A percentile compares a stretch with the other conserved stretches of the same genome.
Evolutionary conservation across 2,329 filamentous ascomycete genomes (phyloP).

Genomic region (Thelonectria rubi): DNA sequence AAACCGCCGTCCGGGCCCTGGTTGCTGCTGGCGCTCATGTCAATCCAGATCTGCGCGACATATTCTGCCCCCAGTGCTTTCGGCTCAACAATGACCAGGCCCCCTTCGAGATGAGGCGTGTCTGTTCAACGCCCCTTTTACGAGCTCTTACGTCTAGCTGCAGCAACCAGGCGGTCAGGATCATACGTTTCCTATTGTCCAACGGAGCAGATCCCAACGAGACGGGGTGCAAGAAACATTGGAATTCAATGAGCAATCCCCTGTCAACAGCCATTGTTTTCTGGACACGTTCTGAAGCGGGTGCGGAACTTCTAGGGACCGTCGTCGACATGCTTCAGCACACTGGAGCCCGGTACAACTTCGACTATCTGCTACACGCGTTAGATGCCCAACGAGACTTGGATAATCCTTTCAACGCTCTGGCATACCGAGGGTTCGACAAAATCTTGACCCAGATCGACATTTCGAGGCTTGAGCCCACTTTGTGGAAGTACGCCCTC

Average conservation of each 20-base stretch:
- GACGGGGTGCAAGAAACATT: background rate
- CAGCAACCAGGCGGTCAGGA: background rate
- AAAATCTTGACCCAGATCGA: background rate
- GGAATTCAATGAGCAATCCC: background rate
- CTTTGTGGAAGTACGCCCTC: background rate
- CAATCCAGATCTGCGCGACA: background rate
- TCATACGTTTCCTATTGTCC: conserved; percentile 4
- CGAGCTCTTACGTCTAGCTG: background rate
- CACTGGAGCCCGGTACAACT: background rate
- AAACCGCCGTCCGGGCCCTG: conserved; percentile 6
- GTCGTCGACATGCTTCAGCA: background rate
- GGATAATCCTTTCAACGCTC: background rate
- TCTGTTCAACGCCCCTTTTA: conserved; percentile 3
- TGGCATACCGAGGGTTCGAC: background rate
- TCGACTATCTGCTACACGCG: background rate
- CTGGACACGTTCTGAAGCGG: too few species aligned
- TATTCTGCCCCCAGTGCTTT: conserved; percentile 1
- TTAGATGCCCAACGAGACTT: too few species aligned
- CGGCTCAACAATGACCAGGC: too few species aligned
- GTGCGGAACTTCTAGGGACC: too few species aligned
- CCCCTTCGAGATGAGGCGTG: too few species aligned
- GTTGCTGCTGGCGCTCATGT: conserved; percentile 5
- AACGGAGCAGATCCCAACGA: conserved; percentile 6
- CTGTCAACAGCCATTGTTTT: background rate
- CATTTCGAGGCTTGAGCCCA: background rate